A percentile compares a stretch with the other conserved stretches of the same genome.
phyloP scores from a whole-genome alignment of 768 basidiomycete genomes.

The Fistulinella prunicolor region DNA sequence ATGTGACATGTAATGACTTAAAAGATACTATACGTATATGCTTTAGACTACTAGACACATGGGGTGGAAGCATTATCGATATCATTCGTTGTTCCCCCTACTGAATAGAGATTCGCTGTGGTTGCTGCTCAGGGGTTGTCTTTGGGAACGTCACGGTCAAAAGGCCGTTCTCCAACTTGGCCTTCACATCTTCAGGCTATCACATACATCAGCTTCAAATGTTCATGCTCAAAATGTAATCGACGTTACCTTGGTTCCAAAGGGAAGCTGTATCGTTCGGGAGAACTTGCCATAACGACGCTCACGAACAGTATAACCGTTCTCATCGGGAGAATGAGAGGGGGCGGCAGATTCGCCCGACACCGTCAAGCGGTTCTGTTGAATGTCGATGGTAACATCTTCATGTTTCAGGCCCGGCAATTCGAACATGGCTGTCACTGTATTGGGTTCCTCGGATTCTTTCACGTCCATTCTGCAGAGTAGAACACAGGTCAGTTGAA shows the following conservation, averaged over 20 bases:
- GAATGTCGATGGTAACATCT: constrained; percentile 45
- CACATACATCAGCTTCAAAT: no score
- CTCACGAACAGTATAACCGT: no score
- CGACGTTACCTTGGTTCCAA: constrained; percentile 40
- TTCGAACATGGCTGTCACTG: constrained; percentile 38
- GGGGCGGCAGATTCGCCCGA: no score
- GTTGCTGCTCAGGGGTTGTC: constrained; percentile 34
- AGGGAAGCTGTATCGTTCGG: constrained; percentile 39
- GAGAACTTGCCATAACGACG: constrained; percentile 43
- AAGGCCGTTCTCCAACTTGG: constrained; percentile 44
- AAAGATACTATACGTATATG: no score
- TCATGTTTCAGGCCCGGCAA: constrained; percentile 45
- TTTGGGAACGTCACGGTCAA: constrained; percentile 47
- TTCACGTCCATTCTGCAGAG: no score
- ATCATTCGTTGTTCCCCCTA: no score
- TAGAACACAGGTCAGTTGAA: no score
- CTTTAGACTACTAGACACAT: no score
- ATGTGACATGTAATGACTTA: no score
- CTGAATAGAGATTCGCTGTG: constrained; percentile 37
- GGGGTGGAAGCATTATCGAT: no score
- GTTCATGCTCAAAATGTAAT: background rate
- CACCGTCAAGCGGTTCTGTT: constrained; percentile 43
- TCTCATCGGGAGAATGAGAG: no score
- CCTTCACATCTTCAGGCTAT: constrained; percentile 44
- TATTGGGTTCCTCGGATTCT: constrained; percentile 37